Evolutionary conservation across 2,329 filamentous ascomycete species (phyloP), one percentile per base, ranked within the genome.

Genomic region (Alternaria metachromatica): DNA sequence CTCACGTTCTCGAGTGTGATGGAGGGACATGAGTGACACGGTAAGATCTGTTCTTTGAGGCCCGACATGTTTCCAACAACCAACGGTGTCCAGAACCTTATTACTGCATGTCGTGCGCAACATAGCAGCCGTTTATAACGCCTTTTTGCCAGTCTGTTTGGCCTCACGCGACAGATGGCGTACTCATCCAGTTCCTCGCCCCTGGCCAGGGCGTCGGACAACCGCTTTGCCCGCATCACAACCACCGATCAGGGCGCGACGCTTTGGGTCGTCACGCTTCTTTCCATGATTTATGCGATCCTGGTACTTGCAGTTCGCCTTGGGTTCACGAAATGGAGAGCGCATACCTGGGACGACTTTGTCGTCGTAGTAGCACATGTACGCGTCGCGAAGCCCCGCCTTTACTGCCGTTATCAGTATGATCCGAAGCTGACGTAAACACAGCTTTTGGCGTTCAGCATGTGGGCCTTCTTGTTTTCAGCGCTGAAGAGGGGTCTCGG

Each of bases 241-340:
- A 12, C 57, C 15, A 13, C 56, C 28, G 45, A 64, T 21, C 62
- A 49, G 28, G 60, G 62, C 45, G 62, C 62, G n/a, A n/a, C 21
- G 12, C 37, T 64, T 18, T 64, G 62, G 62, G 37, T 61, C 6
- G 21, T n/a, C 21, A 20, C 58, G 15, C 13, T 64, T 20, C 28
- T 64, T 13, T 56, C 57, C 13, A 26, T 48, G 7, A 57, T 61
- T 5, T 64, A 61, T 30, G 20, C 62, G 20, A 23, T 54, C 4
- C 23, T 64, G 12, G 51, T 61, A 30, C 20, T 64, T 1, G 41
- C 45, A 44, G 18, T 64, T 10, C 62, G 58, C n/a, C 51, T 64
- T 4, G 44, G 51, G 6, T 64, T 45, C 21, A 51, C 28, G 10
- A 64, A 64, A 46, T 55, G 58, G 57, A 46, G 41, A 49, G 58